Evolutionary conservation across 1,284 basidiomycete genomes (phyloP).

Genomic region (Tetrapyrgos nigripes): DNA sequence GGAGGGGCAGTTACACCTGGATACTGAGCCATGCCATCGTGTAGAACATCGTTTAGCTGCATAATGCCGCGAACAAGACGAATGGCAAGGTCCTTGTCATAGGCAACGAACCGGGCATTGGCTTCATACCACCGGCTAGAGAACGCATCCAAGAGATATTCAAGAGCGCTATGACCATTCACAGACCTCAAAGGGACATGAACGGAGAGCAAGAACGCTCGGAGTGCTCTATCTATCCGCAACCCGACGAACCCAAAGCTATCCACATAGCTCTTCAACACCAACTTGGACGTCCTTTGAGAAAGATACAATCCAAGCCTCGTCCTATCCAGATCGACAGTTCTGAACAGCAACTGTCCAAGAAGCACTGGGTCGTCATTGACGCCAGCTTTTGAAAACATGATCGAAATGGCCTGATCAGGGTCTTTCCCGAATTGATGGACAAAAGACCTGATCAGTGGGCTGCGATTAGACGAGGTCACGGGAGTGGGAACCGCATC

Average conservation of each 20-base stretch:
- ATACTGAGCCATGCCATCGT: constrained; percentile 67
- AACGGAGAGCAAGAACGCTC: constrained; percentile 87
- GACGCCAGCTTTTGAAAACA: constrained; percentile 64
- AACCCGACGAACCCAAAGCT: constrained; percentile 86
- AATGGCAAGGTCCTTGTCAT: constrained; percentile 79
- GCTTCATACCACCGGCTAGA: constrained; percentile 89
- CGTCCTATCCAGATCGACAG: constrained; percentile 84
- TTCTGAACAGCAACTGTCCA: constrained; percentile 86
- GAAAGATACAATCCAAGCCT: constrained; percentile 86
- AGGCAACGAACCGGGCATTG: constrained; percentile 82
- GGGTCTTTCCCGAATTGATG: constrained; percentile 77
- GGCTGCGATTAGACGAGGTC: constrained; percentile 51
- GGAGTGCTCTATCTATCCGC: constrained; percentile 87
- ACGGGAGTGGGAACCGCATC: constrained; percentile 53
- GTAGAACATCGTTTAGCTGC: constrained; percentile 84
- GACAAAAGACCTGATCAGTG: constrained; percentile 73
- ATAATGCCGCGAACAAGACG: constrained; percentile 87
- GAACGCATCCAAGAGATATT: constrained; percentile 84
- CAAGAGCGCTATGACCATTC: constrained; percentile 55
- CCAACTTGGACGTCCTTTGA: constrained; percentile 69
- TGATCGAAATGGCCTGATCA: constrained; percentile 69
- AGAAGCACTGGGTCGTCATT: constrained; percentile 70
- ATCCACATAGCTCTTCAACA: constrained; percentile 86
- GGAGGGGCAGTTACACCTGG: constrained; percentile 68
- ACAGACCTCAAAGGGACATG: constrained; percentile 65